Base-by-base conservation (phyloP, 2,329 filamentous ascomycete species). In the Pseudodiploospora longispora region DNA sequence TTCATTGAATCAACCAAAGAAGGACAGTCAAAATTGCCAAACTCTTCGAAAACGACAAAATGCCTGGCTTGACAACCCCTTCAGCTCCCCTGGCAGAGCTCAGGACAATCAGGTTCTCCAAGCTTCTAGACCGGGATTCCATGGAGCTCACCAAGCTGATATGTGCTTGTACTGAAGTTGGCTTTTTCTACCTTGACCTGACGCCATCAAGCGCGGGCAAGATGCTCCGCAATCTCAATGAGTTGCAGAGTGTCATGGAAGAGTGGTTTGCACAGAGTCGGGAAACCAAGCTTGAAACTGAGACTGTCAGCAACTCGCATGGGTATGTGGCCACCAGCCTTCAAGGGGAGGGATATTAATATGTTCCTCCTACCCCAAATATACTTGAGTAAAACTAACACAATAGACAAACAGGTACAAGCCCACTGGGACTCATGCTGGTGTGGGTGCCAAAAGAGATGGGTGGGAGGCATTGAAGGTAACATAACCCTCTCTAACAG, bases 121-220 rank as follows among this genome's bases (percentile, higher is more conserved):
- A 43, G 5, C 41, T 43, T 28, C 38, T 43, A 10, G 41, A 37
- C 19, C 34, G 28, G 27, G 34, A 43, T 31, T 27, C 29, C 10
- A 29, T 9, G 12, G 41, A 43, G 41, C 27, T 38, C 6, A 12
- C 29, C 8, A 43, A 46, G 27, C 43, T 44, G 5, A 10, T 44
- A 7, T 27, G 6, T 4, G 37, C 43, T 4, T 35, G 37, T 27
- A 38, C 40, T 12, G 30, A 7, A 6, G 37, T 40, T 30, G 43
- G 43, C 2, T 44, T 44, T 33, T 44, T 44, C 32, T 44, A 41
- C 27, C 43, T 44, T 4, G 43, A 44, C 32, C 38, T 44, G n/a
- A 10, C 19, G 7, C 30, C 31, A 4, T 12, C n/a, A 8, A 38
- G 12, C 6, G 12, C 27, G 19, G 30, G 40, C 31, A 9, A 12